phyloP scores from a whole-genome alignment of 2,329 filamentous ascomycete species.

The Diaporthe capsici region DNA sequence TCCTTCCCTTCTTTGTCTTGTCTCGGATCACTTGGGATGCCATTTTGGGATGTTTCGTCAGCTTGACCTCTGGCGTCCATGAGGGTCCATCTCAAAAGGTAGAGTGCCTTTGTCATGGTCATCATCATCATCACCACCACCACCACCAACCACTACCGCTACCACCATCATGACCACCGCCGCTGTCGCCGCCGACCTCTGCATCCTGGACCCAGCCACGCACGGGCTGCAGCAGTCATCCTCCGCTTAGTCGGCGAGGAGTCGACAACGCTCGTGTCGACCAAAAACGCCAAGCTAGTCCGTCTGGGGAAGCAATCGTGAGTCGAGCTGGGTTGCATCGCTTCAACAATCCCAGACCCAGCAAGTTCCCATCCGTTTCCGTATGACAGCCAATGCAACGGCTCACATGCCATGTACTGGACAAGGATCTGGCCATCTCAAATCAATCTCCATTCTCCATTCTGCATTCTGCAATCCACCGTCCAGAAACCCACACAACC shows the following conservation, averaged over 20 bases:
- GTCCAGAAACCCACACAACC: background rate
- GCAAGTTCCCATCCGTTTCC: slow-evolving; percentile 23
- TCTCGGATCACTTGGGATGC: background rate
- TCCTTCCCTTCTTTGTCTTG: background rate
- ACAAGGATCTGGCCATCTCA: slow-evolving; percentile 16
- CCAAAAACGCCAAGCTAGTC: background rate
- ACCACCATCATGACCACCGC: slow-evolving; percentile 8
- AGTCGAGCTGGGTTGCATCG: slow-evolving; percentile 21
- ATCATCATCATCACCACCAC: background rate
- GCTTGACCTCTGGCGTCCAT: background rate
- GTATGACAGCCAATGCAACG: slow-evolving; percentile 32
- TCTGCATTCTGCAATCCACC: background rate
- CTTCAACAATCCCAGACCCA: slow-evolving; percentile 10
- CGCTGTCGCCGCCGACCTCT: slow-evolving; percentile 7
- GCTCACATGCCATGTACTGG: background rate
- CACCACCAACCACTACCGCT: background rate
- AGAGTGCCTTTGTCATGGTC: slow-evolving; percentile 9
- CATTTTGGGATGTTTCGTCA: slow-evolving; percentile 30
- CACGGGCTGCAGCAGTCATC: slow-evolving; percentile 3
- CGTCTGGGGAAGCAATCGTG: slow-evolving; percentile 8
- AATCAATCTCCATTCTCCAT: background rate
- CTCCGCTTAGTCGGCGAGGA: slow-evolving; percentile 2
- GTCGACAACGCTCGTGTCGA: background rate
- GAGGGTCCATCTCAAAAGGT: slow-evolving; percentile 3
- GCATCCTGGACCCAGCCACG: slow-evolving; percentile 8